phyloP scores from a whole-genome alignment of 169 alveolate genomes.

The Cryptosporidium bovis region DNA sequence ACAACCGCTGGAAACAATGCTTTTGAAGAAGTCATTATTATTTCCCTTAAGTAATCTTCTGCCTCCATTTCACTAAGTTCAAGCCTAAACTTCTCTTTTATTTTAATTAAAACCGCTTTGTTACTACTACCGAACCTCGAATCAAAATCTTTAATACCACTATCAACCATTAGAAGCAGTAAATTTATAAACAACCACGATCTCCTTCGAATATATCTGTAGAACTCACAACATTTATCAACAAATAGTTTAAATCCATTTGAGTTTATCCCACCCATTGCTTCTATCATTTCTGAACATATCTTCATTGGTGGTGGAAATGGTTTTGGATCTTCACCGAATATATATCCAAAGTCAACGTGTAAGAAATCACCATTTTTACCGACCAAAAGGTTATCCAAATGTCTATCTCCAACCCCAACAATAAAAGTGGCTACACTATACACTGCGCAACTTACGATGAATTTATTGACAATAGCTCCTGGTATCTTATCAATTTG shows the following conservation, averaged over 20 bases:
- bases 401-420: slow-evolving; percentile 99
- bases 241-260: slow-evolving; percentile 84
- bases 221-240: slow-evolving; percentile 84
- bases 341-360: slow-evolving; percentile 98
- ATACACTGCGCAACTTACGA: slow-evolving; percentile 97
- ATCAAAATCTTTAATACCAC: slow-evolving; percentile 91
- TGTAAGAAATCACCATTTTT: slow-evolving; percentile 94
- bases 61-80: slow-evolving; percentile 90
- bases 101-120: slow-evolving; percentile 75
- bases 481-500: slow-evolving; percentile 30
- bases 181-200: slow-evolving; percentile 88
- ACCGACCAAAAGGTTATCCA: slow-evolving; percentile 95
- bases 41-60: slow-evolving; percentile 84
- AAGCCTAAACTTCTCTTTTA: slow-evolving; percentile 88
- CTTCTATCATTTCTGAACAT: slow-evolving; percentile 91
- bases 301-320: slow-evolving; percentile 94
- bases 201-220: slow-evolving; percentile 85
- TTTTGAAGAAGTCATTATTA: slow-evolving; percentile 88
- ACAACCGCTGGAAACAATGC: slow-evolving; percentile 92
- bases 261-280: slow-evolving; percentile 94
- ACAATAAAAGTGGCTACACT: slow-evolving; percentile 96
- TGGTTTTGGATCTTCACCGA: slow-evolving; percentile 93
- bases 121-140: slow-evolving; percentile 76
- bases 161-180: slow-evolving; percentile 92
- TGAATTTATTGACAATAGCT: slow-evolving; percentile 84